Evolutionary conservation across 768 basidiomycete species (phyloP), one percentile per base, ranked within the genome.

Genomic region (Pisolithus albus): DNA sequence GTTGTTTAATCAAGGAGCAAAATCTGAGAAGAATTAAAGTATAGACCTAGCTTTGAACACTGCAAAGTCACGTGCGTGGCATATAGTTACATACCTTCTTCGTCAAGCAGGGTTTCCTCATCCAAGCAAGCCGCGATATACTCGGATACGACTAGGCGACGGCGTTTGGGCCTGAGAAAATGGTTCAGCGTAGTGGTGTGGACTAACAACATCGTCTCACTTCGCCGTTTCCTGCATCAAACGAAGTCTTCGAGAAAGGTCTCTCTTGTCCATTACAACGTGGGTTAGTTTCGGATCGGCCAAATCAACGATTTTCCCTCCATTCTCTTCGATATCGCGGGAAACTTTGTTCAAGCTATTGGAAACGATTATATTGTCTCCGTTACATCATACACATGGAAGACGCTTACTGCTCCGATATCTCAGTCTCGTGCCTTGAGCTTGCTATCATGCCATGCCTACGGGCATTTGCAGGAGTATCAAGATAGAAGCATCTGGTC

Each of bases 401-500:
- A 32, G 5, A 43, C 11, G n/a, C 75, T 56, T 51, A 86, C 91
- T 74, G 77, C 55, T 73, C 59, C 28, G 70, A 70, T 34, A 89
- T 78, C 0, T 73, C 75, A 24, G 70, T 68, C 59, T 79, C 79
- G 39, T 79, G 59, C 64, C 77, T 79, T 44, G 77, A 63, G 47
- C 78, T 79, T 32, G 84, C 72, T 2, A 54, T 43, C 75, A 95
- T 80, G 9, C 76, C 80, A 55, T 90, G 77, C 63, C 74, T 70
- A 7, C 64, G 67, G 0, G 93, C 91, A 59, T 92, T 92, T 19
- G 74, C 74, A 0, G 84, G 78, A 2, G 88, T 80, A 65, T 98
- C 94, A 36, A 98, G 74, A 68, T 96, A 97, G 67, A 95, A 94
- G 58, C 81, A 83, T 55, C 91, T 93, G 49, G 16, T n/a, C 5